These are phyloP conservation scores for Cruciata laevipes DNA, from an alignment of 257 asterid species.

Conservation along the genomic window DNA sequence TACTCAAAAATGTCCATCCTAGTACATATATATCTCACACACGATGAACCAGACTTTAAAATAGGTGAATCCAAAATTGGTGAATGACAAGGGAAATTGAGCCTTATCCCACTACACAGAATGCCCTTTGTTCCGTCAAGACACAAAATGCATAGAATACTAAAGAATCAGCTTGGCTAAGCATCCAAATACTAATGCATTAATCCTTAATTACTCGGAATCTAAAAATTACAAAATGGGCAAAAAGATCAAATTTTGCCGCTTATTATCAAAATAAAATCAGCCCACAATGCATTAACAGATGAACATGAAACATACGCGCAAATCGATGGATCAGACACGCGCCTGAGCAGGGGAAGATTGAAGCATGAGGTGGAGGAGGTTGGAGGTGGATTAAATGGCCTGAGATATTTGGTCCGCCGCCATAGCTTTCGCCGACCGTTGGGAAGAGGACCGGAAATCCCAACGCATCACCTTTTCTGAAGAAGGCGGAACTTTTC, in stretches of 20 bases:
- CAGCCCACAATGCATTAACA: neutral
- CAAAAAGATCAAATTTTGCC: neutral
- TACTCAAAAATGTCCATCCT: neutral
- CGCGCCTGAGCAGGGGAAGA: constrained; percentile 66
- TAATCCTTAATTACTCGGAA: neutral
- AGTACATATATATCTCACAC: neutral
- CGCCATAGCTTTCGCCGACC: constrained; percentile 51
- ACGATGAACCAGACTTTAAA: neutral
- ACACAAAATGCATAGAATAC: neutral
- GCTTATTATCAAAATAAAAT: neutral
- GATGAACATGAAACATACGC: neutral
- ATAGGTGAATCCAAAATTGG: no score
- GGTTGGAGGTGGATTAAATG: constrained; percentile 77
- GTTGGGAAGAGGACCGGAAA: no score
- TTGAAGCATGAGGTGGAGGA: constrained; percentile 83
- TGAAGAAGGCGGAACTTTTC: no score
- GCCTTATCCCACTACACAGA: neutral
- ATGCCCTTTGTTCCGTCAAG: neutral
- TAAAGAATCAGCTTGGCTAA: neutral
- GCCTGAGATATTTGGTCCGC: constrained; percentile 84
- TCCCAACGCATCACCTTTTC: no score
- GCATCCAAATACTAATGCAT: neutral
- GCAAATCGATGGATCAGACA: constrained; percentile 6
- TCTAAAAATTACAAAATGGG: neutral
- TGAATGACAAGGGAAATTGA: neutral